phyloP scores from a whole-genome alignment of 129 eudicot species.

The Smallanthus sonchifolius region DNA sequence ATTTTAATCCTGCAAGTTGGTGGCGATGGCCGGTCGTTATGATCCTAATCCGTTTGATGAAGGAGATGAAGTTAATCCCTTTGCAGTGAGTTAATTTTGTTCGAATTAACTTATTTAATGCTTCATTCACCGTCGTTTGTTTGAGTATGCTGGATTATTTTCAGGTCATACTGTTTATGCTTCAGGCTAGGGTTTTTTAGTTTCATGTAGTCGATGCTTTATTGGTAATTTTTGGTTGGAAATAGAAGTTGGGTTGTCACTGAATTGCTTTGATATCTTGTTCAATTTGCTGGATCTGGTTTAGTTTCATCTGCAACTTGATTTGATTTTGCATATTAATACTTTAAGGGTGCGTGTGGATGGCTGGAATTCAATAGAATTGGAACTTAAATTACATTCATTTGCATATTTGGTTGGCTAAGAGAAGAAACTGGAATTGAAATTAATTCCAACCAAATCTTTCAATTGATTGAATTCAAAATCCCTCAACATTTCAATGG shows the following conservation, averaged over 20 bases:
- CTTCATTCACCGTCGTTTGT: neutral
- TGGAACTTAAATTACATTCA: too few relatives aligned
- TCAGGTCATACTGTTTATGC: constrained; percentile 9
- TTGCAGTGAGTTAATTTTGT: constrained; percentile 21
- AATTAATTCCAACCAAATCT: too few relatives aligned
- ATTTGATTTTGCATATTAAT: too few relatives aligned
- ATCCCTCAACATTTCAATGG: too few relatives aligned
- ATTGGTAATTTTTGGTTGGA: neutral
- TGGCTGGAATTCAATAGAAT: too few relatives aligned
- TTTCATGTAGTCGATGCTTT: neutral
- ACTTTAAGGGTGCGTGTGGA: too few relatives aligned
- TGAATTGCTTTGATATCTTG: neutral
- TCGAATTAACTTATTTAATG: neutral
- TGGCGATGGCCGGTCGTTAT: constrained; percentile 23
- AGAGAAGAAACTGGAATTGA: too few relatives aligned
- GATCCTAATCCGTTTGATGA: constrained; percentile 37
- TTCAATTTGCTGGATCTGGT: neutral
- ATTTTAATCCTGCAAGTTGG: neutral
- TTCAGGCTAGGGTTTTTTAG: constrained; percentile 20
- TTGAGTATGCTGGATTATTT: neutral
- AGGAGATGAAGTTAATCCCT: constrained; percentile 34
- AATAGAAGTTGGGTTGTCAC: neutral
- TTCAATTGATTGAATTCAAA: too few relatives aligned
- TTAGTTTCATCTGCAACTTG: neutral
- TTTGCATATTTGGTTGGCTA: too few relatives aligned